phyloP scores from a whole-genome alignment of 805 yeast species.

The Komagataella pastoris region DNA sequence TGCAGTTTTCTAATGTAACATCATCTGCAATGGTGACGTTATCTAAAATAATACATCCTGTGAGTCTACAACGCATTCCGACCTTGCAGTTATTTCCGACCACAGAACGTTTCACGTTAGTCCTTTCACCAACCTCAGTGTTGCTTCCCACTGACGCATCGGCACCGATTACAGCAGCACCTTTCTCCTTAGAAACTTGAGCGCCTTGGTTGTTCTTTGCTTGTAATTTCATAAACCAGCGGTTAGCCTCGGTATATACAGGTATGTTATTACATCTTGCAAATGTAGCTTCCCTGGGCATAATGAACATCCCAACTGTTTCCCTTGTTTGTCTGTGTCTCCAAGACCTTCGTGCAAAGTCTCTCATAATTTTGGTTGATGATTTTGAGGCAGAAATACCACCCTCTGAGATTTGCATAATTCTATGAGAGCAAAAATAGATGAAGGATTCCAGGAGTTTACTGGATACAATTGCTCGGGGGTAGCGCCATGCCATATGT shows the following conservation, averaged over 20 bases:
- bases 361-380: slow-evolving; percentile 61
- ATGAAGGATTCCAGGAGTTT: slow-evolving; percentile 65
- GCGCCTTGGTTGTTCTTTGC: slow-evolving; percentile 27
- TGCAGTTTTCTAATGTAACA: slow-evolving; percentile 68
- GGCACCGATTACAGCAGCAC: slow-evolving; percentile 68
- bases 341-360: slow-evolving; percentile 89
- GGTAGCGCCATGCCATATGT: slow-evolving; percentile 82
- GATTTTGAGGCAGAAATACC: slow-evolving; percentile 27
- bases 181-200: slow-evolving; percentile 28
- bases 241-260: slow-evolving; percentile 82
- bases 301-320: slow-evolving; percentile 52
- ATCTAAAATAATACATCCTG: slow-evolving; percentile 73
- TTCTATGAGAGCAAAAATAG: slow-evolving; percentile 43
- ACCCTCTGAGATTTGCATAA: slow-evolving; percentile 34
- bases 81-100: slow-evolving; percentile 63
- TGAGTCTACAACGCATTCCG: slow-evolving; percentile 78
- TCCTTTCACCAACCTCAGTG: slow-evolving; percentile 64
- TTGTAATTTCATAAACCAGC: slow-evolving; percentile 55
- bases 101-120: slow-evolving; percentile 77
- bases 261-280: slow-evolving; percentile 68
- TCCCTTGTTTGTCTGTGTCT: slow-evolving; percentile 47
- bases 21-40: slow-evolving; percentile 70
- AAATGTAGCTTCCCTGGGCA: slow-evolving; percentile 61
- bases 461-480: slow-evolving; percentile 66
- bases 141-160: slow-evolving; percentile 69